phyloP scores from a whole-genome alignment of 2,329 filamentous ascomycete species.

The Penicillium sp. region DNA sequence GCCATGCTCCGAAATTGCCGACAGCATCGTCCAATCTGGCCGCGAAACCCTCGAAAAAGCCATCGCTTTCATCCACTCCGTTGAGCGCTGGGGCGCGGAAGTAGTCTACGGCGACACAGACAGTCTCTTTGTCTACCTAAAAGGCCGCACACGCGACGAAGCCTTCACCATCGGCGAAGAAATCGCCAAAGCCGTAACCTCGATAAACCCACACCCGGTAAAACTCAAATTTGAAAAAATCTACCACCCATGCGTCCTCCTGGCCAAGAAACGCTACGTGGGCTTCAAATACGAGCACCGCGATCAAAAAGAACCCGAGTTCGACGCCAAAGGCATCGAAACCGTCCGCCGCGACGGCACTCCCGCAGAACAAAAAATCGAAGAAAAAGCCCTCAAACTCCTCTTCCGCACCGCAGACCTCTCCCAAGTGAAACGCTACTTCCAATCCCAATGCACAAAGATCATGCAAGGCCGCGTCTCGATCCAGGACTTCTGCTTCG shows the following conservation, averaged over 20 bases:
- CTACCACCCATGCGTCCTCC: slow-evolving; percentile 84
- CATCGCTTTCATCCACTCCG: slow-evolving; percentile 83
- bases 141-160: slow-evolving; percentile 74
- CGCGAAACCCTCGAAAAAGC: slow-evolving; percentile 90
- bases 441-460: slow-evolving; percentile 80
- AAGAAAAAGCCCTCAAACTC: slow-evolving; percentile 79
- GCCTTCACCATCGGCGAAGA: slow-evolving; percentile 90
- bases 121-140: slow-evolving; percentile 82
- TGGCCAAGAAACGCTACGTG: slow-evolving; percentile 96
- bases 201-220: slow-evolving; percentile 79
- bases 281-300: slow-evolving; percentile 89
- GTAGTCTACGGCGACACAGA: slow-evolving; percentile 98
- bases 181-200: slow-evolving; percentile 77
- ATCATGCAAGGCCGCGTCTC: slow-evolving; percentile 84
- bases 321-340: slow-evolving; percentile 97
- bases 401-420: slow-evolving; percentile 86
- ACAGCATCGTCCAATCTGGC: slow-evolving; percentile 94
- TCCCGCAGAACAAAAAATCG: slow-evolving; percentile 89
- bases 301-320: slow-evolving; percentile 68
- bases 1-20: slow-evolving; percentile 95
- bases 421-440: slow-evolving; percentile 78
- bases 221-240: slow-evolving; percentile 99
- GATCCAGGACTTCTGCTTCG: slow-evolving; percentile 93
- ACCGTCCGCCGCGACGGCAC: slow-evolving; percentile 92
- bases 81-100: slow-evolving; percentile 80